These are phyloP conservation scores for Cnidoscolus chayamansa DNA, from an alignment of 441 rosid species.

Conservation along the genomic window DNA sequence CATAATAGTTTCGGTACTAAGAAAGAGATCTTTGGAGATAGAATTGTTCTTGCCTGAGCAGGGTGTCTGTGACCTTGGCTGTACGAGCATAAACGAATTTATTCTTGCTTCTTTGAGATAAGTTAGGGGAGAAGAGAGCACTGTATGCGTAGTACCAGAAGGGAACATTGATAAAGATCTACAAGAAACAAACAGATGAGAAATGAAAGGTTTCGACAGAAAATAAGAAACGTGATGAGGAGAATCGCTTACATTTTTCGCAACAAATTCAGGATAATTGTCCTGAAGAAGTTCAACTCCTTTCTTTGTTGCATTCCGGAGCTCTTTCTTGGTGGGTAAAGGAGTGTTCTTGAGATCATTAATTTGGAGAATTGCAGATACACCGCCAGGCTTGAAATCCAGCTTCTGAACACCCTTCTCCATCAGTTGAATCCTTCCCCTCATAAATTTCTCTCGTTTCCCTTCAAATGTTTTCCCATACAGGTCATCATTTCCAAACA, in stretches of 20 bases:
- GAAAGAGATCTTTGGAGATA: neutral
- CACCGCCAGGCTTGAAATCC: constrained; percentile 42
- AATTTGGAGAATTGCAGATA: constrained; percentile 37
- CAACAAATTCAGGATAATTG: constrained; percentile 45
- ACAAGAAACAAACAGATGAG: neutral
- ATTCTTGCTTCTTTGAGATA: constrained; percentile 47
- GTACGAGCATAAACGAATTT: constrained; percentile 42
- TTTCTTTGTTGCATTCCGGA: constrained; percentile 32
- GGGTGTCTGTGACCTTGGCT: constrained; percentile 38
- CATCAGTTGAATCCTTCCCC: constrained; percentile 49
- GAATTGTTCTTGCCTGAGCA: constrained; percentile 44
- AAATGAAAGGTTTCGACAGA: neutral
- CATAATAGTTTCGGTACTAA: neutral
- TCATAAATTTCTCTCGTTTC: constrained; percentile 31
- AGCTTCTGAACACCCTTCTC: constrained; percentile 41
- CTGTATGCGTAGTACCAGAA: constrained; percentile 52
- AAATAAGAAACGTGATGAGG: neutral
- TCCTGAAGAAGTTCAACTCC: constrained; percentile 39
- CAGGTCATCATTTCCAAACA: constrained; percentile 29
- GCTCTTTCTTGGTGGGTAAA: constrained; percentile 39
- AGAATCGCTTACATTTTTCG: constrained; percentile 28
- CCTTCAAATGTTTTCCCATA: constrained; percentile 37
- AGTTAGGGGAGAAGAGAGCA: constrained; percentile 37
- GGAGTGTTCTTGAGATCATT: constrained; percentile 50
- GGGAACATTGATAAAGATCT: constrained; percentile 54